phyloP scores from a whole-genome alignment of 2,329 filamentous ascomycete species.

The Dothistroma septosporum region DNA sequence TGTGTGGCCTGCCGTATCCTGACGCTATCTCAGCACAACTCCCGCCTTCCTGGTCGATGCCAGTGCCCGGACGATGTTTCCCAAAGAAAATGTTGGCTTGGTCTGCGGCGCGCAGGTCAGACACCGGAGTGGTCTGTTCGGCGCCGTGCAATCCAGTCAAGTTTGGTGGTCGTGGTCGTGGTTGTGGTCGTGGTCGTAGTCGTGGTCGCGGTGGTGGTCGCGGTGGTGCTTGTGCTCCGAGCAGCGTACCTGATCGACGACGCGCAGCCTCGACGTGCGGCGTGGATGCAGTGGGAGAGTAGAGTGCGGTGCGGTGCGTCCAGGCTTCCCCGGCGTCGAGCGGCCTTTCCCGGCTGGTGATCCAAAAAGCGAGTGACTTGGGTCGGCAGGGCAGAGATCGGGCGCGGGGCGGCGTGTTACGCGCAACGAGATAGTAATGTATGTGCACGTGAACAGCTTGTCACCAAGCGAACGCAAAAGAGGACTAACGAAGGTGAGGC shows the following conservation, averaged over 20 bases:
- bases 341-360: slow-evolving; percentile 6
- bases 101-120: background rate
- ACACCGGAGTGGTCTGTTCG: background rate
- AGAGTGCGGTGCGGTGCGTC: background rate
- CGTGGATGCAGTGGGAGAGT: background rate
- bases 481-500: slow-evolving; percentile 1
- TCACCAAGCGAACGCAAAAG: background rate
- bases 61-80: background rate
- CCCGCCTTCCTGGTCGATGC: background rate
- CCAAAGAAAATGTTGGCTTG: background rate
- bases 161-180: background rate
- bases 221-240: background rate
- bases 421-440: background rate
- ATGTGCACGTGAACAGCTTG: background rate
- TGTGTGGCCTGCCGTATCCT: background rate
- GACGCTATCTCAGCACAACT: background rate
- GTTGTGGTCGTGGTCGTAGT: background rate
- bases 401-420: background rate
- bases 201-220: background rate
- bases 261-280: background rate
- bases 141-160: background rate
- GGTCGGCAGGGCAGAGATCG: background rate
- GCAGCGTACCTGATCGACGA: background rate
- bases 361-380: slow-evolving; percentile 7
- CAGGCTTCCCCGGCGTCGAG: slow-evolving; percentile 4